Evolutionary conservation across 257 asterid genomes (phyloP).

Genomic region (Lycium barbarum): DNA sequence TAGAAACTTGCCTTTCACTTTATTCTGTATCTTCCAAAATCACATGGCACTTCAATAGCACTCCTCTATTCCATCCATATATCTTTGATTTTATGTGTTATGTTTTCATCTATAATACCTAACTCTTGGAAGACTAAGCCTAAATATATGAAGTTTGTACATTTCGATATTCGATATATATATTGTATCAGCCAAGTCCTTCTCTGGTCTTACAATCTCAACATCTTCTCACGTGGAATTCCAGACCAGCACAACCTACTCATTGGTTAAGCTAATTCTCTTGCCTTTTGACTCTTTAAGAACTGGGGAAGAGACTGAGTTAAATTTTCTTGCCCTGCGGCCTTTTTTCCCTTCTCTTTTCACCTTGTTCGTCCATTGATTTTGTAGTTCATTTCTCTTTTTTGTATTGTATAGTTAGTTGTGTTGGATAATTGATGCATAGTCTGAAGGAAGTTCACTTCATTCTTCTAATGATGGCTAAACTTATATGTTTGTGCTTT

Average conservation of each 20-base stretch:
- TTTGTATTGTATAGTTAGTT: not conserved
- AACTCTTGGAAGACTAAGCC: not conserved
- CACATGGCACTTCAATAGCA: not conserved
- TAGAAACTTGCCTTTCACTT: not conserved
- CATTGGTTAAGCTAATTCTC: not conserved
- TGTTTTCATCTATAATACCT: not conserved
- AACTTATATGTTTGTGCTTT: constrained; percentile 10
- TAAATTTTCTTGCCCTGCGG: not conserved
- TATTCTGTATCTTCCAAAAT: not conserved
- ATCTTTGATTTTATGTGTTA: not conserved
- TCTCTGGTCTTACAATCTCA: not conserved
- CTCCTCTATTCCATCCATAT: not conserved
- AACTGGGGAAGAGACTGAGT: not conserved
- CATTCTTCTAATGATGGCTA: constrained; percentile 17
- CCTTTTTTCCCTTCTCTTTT: not conserved
- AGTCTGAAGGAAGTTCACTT: not conserved
- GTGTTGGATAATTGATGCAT: not conserved
- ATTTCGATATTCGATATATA: not conserved
- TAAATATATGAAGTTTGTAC: not conserved
- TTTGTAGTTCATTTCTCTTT: constrained; percentile 2
- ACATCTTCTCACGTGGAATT: not conserved
- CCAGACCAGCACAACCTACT: constrained; percentile 23
- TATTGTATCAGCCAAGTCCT: not conserved
- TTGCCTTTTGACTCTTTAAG: not conserved
- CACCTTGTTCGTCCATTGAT: not conserved